A percentile compares a stretch with the other conserved stretches of the same genome.
Evolutionary conservation across 2,329 filamentous ascomycete genomes (phyloP).

Genomic region (Purpureocillium takamizusanense): DNA sequence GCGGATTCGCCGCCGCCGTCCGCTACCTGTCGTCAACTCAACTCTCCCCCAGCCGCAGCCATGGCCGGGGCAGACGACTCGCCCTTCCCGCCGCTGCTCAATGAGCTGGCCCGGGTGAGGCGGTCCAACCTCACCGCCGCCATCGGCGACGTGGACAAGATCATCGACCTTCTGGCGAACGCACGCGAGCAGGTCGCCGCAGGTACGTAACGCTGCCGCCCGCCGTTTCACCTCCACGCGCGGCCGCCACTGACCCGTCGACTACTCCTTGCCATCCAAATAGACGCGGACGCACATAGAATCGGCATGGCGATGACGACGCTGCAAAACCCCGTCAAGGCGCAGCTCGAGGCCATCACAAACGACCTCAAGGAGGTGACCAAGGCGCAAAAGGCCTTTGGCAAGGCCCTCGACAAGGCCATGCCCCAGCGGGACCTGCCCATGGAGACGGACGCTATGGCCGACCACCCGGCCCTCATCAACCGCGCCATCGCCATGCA

Average conservation of each 20-base stretch:
- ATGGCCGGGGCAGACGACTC: slow-evolving; percentile 29
- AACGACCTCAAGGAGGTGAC: slow-evolving; percentile 77
- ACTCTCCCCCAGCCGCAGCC: too few relatives aligned
- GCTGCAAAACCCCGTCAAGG: slow-evolving; percentile 77
- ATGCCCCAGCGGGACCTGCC: slow-evolving; percentile 52
- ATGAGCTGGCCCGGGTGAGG: slow-evolving; percentile 65
- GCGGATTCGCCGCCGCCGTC: too few relatives aligned
- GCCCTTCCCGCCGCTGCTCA: slow-evolving; percentile 50
- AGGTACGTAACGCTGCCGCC: slow-evolving; percentile 36
- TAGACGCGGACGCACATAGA: slow-evolving; percentile 38
- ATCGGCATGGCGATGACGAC: slow-evolving; percentile 70
- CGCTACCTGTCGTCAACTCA: too few relatives aligned
- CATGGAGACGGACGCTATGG: slow-evolving; percentile 73
- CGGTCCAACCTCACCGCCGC: slow-evolving; percentile 60
- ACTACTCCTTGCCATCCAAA: not conserved
- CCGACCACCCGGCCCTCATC: slow-evolving; percentile 65
- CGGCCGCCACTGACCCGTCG: slow-evolving; percentile 8
- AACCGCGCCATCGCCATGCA: slow-evolving; percentile 97
- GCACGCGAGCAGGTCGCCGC: slow-evolving; percentile 66
- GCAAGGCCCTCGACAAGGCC: slow-evolving; percentile 74
- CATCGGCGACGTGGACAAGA: slow-evolving; percentile 71
- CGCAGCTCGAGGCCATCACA: slow-evolving; percentile 71
- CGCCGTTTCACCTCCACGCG: too few relatives aligned
- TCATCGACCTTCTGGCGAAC: slow-evolving; percentile 66
- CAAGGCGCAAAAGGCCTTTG: slow-evolving; percentile 72